These are phyloP conservation scores for Circinella minor DNA, from an alignment of 371 early-diverging fungal genomes.

Conservation along the genomic window DNA sequence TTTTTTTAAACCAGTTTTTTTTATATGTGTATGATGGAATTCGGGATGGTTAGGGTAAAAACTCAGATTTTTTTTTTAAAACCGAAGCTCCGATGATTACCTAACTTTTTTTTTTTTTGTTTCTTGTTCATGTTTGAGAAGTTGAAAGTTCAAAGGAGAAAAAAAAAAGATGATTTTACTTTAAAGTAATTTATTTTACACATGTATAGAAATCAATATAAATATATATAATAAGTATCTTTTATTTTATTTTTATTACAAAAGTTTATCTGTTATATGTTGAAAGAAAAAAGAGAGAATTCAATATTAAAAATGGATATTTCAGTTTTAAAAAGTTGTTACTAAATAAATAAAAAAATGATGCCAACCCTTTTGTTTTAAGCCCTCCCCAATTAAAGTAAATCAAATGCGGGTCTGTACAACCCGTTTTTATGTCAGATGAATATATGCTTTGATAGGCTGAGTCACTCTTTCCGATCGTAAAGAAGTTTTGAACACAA, in stretches of 20 bases:
- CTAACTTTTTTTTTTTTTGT: not conserved
- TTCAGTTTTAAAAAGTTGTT: no score
- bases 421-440: slow-evolving; percentile 3
- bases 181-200: no score
- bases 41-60: not conserved
- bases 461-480: not conserved
- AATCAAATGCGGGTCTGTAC: not conserved
- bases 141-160: no score
- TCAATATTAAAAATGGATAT: no score
- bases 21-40: no score
- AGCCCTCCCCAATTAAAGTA: not conserved
- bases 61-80: not conserved
- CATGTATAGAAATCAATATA: no score
- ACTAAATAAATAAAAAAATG: not conserved
- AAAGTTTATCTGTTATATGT: no score
- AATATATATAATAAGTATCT: no score
- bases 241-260: no score
- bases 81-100: slow-evolving; percentile 1
- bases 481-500: not conserved
- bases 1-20: not conserved
- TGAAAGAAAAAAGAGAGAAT: no score
- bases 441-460: not conserved
- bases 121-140: not conserved
- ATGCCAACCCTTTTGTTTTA: not conserved
- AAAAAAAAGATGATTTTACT: no score